phyloP scores from a whole-genome alignment of 1,284 basidiomycete genomes.

The Sanghuangporus sanghuang region DNA sequence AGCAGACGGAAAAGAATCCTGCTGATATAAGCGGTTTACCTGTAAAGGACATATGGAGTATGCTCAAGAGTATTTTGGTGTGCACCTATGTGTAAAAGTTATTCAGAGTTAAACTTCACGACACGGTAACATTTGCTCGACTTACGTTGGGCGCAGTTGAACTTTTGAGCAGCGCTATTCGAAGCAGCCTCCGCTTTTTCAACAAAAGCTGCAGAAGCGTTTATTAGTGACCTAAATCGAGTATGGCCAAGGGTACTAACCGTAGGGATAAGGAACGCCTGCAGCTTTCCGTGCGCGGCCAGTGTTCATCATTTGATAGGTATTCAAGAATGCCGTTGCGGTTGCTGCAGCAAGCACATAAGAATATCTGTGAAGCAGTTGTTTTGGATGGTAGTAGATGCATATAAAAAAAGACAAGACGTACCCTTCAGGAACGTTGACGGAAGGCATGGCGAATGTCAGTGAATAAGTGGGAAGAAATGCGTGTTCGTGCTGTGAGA shows the following conservation, averaged over 20 bases:
- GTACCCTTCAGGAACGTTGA: slow-evolving; percentile 34
- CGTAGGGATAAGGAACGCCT: slow-evolving; percentile 57
- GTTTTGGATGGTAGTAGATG: neutral
- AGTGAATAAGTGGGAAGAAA: neutral
- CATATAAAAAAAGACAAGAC: neutral
- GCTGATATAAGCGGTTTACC: slow-evolving; percentile 30
- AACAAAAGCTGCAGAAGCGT: slow-evolving; percentile 40
- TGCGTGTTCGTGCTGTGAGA: neutral
- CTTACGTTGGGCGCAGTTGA: slow-evolving; percentile 57
- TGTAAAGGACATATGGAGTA: slow-evolving; percentile 39
- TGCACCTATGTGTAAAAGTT: slow-evolving; percentile 39
- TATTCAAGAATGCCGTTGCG: slow-evolving; percentile 44
- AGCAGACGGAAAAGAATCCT: neutral
- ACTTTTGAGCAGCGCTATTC: slow-evolving; percentile 31
- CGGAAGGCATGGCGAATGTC: slow-evolving; percentile 26
- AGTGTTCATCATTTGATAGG: slow-evolving; percentile 46
- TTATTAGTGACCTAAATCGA: neutral
- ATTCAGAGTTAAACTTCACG: slow-evolving; percentile 1
- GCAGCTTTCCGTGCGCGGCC: slow-evolving; percentile 44
- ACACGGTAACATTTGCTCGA: neutral
- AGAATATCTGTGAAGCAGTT: slow-evolving; percentile 32
- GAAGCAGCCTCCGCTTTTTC: slow-evolving; percentile 40
- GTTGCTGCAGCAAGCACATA: slow-evolving; percentile 50
- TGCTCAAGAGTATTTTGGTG: slow-evolving; percentile 73
- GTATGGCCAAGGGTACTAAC: slow-evolving; percentile 27